Conservation (phyloP, 805 yeast species). For the Lachancea mirantina region DNA sequence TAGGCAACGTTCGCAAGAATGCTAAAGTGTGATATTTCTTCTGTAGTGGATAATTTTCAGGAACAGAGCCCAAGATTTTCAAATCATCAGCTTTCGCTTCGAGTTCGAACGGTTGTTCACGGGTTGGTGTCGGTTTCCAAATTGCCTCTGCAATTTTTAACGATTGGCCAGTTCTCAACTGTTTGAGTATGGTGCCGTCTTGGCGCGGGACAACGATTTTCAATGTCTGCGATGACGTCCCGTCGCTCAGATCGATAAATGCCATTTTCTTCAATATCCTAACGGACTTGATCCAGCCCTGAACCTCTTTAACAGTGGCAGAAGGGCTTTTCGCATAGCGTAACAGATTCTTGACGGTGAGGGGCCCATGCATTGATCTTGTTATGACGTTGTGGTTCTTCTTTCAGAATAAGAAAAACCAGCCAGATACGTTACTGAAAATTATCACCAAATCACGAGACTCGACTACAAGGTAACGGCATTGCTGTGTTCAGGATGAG, state of each 20-base stretch:
- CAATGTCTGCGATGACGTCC: conserved; percentile 50
- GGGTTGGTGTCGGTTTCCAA: conserved; percentile 17
- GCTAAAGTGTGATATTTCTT: conserved; percentile 66
- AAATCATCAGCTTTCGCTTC: conserved; percentile 33
- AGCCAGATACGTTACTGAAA: too few species aligned
- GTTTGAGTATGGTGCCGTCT: conserved; percentile 11
- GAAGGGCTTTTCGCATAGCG: conserved; percentile 3
- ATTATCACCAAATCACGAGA: too few species aligned
- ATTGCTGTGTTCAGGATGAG: too few species aligned
- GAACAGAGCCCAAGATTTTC: conserved; percentile 52
- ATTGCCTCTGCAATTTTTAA: conserved; percentile 36
- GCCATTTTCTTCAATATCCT: conserved; percentile 69
- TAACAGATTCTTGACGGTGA: conserved; percentile 6
- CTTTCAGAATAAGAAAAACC: too few species aligned
- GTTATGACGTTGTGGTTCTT: background rate
- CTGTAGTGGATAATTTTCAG: conserved; percentile 69
- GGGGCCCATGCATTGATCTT: conserved; percentile 1
- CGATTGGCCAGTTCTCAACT: conserved; percentile 42
- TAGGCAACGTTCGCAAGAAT: conserved; percentile 65
- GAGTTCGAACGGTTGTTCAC: conserved; percentile 49
- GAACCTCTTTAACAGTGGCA: conserved; percentile 28
- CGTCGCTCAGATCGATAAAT: conserved; percentile 77
- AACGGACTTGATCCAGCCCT: conserved; percentile 72
- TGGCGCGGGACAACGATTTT: conserved; percentile 44
- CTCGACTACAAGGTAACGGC: too few species aligned